Evolutionary conservation across 768 basidiomycete species (phyloP), one percentile per base, ranked within the genome.

Genomic region (Gloeostereum incarnatum): DNA sequence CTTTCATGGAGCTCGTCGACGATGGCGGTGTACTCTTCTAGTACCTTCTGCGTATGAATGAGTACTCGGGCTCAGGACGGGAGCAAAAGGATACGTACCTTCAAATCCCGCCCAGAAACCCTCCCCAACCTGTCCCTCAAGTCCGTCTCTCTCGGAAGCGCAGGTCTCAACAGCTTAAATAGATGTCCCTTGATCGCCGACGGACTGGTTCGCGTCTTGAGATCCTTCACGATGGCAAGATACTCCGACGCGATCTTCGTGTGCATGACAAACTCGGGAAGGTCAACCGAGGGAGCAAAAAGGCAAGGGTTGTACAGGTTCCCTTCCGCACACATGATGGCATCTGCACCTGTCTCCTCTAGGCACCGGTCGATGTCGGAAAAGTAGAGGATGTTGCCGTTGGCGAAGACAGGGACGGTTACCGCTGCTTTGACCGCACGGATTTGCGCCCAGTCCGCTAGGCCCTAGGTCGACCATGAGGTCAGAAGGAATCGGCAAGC

Each of bases 281-380:
- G 22, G 20, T 23, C 25, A 37, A 41, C 30, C 20, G 45, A 9
- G 30, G 44, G 36, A 16, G 60, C 58, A 48, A 88, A 97, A 9
- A 97, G 53, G 0, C 90, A 79, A 0, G 88, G 83, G 51, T 99
- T 97, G 55, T 96, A 96, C 0, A 99, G 65, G 45, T 93, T 81
- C 0, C 89, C 93, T 61, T 96, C 96, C 1, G 93, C 96, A 30
- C 78, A 81, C 92, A 97, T 96, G 41, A 98, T 80, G 0, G 78
- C 94, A 50, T 96, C 91, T 5, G 78, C 83, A 10, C 91, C 89
- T 0, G 96, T 99, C 35, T 75, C 73, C 17, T 73, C 70, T 22
- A 99, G 61, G 56, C 92, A 97, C 8, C 66, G 62, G 36, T 71
- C 68, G 33, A 97, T 74, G 57, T 98, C 93, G n/a, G 76, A 69